Evolutionary conservation across 148 eudicot species (phyloP), one percentile per base, ranked within the genome.

Genomic region (Hydrangea macrophylla): DNA sequence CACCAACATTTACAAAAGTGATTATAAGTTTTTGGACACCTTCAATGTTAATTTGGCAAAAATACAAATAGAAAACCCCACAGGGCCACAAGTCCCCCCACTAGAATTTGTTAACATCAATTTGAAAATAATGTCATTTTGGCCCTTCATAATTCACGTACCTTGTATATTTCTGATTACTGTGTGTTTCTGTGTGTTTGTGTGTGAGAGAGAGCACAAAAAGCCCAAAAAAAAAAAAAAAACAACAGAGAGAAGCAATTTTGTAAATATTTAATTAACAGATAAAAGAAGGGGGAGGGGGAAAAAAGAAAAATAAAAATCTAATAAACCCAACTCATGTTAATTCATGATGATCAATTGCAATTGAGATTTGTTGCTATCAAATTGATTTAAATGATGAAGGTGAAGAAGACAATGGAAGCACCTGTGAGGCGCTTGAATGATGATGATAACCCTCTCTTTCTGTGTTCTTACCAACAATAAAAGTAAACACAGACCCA

Each of bases 321-420:
- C 35, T 7, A 24, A 37, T n/a, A n/a, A 25, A 39, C 13, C 40
- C 54, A 36, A 6, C n/a, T 42, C 57, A 40, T 20, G 56, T 58
- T 33, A 55, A 45, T 64, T 36, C 54, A 66, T 45, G 64, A 28
- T 60, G 62, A 24, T 69, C 72, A 25, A 56, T 60, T 36, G 67
- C 65, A 35, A 54, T 39, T 50, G 11, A 56, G 73, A 22, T 26
- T 75, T 63, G 6, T 70, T 55, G 39, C 45, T 50, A 50, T 75
- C 69, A 75, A 70, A n/a, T n/a, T 18, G 50, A 33, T 54, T 51
- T 74, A 67, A 60, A 74, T 33, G 74, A 58, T 42, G 80, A 56
- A 72, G 86, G 88, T 44, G 92, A 85, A 68, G 84, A 76, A 75
- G 81, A 73, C 81, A 89, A 60, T 64, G 96, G 90, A 58, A 90